Evolutionary conservation across 176 grass and related monocot species (phyloP), one percentile per base, ranked within the genome.

Genomic region (Aegilops tauschii): DNA sequence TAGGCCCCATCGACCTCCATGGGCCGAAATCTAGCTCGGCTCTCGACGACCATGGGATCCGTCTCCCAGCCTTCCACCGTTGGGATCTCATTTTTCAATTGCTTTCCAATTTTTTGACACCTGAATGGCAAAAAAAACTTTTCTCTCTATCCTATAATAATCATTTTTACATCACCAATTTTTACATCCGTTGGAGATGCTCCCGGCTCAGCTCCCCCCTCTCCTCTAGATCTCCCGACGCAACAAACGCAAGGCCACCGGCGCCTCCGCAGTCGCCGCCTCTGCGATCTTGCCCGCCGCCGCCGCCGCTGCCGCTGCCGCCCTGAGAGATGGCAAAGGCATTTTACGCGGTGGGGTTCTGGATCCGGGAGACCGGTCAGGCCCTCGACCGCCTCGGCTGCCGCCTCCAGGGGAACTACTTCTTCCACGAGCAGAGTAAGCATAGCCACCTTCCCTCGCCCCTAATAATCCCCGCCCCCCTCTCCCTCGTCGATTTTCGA

Each of bases 381-480:
- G 96, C 96, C 75, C 71, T 98, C 84, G 96, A 98, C 70, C 96
- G 96, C 66, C 83, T 98, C 79, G 96, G 96, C 66, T 86, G 90
- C 86, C 96, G 96, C 82, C 91, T 98, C 88, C 96, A 98, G 92
- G 96, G 96, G 64, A 94, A 94, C 69, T 98, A 98, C 82, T 86
- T 73, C 86, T 98, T 98, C 96, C 92, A 98, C 8, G 93, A 98
- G 84, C 96, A 98, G 75, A 76, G 96, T 98, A 94, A 91, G 88
- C 23, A 42, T 42, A 39, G 7, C 30, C 45, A 30, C 69, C 28
- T 32, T 4, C 47, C 5, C 2, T 9, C 17, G 12, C 40, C 32
- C 23, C 14, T 1, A 58, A 82, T 44, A 66, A 27, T 52, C 42
- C 42, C 23, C 23, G 23, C 23, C 23, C 23, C 3, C 29, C 12